Base-by-base conservation (phyloP, 1,284 basidiomycete genomes). In the Vanrija pseudolonga region DNA sequence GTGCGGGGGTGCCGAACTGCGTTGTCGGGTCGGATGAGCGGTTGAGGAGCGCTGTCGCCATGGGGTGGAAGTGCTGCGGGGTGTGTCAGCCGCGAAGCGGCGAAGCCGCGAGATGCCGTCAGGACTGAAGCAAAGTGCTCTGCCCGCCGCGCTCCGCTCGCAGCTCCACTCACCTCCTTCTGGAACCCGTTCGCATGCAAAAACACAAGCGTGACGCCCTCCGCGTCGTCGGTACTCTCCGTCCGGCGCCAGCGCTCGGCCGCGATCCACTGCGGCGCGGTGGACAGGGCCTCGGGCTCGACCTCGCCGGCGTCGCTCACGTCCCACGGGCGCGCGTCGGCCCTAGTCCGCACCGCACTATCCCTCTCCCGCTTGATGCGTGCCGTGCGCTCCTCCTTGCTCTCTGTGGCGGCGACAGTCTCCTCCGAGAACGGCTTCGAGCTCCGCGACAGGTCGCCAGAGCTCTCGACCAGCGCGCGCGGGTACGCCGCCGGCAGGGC, bases 161-260 rank as follows among this genome's bases (percentile, higher is more conserved):
- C 19, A 40, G 9, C 5, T n/a, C 19, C 11, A 64, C 81, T 55
- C 50, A 84, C 88, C 82, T 90, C 87, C 73, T 91, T 91, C 59
- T 84, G 83, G 63, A 92, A 85, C 8, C 90, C 89, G 70, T 87
- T 91, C 1, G 87, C 89, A 66, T 91, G 89, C 8, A 82, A 81
- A 42, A 88, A 76, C 57, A 92, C 81, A 39, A 92, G 75, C 0
- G 88, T 90, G 38, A 87, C 40, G 0, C 84, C 82, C 1, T 62
- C 60, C 32, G 51, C 64, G 17, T 61, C 65, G 20, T 24, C 28
- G 4, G 18, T 19, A 1, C 39, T 51, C n/a, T 45, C 22, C 8
- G 57, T 53, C 26, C 61, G 48, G 15, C 19, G 44, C 64, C 59
- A 65, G 7, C 64, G 51, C 50, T 67, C 64, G 1, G 52, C 66